Conservation (phyloP, 495 filamentous ascomycete genomes). For the Penicillium salamii region DNA sequence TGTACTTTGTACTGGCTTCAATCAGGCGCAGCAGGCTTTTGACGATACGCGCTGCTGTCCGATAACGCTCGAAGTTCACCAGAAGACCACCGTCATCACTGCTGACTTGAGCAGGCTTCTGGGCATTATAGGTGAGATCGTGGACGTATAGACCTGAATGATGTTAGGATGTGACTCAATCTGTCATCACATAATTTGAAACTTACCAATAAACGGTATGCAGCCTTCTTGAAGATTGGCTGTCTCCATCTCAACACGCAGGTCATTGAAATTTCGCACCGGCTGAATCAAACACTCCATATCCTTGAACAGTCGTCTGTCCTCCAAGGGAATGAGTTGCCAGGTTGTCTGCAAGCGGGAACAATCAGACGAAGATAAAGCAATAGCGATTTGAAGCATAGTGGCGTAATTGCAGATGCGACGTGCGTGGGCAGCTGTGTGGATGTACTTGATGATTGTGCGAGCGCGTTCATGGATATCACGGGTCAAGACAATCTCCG, state of each 20-base stretch:
- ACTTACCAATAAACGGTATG: slow-evolving; percentile 90
- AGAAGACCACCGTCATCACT: slow-evolving; percentile 63
- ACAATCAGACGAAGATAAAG: slow-evolving; percentile 80
- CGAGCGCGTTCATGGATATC: slow-evolving; percentile 77
- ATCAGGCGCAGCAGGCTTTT: slow-evolving; percentile 87
- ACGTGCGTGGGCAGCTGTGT: slow-evolving; percentile 82
- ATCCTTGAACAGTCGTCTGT: slow-evolving; percentile 69
- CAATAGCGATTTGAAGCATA: slow-evolving; percentile 91
- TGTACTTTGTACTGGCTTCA: slow-evolving; percentile 88
- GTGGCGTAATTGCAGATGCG: slow-evolving; percentile 92
- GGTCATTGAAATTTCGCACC: slow-evolving; percentile 82
- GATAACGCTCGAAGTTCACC: slow-evolving; percentile 93
- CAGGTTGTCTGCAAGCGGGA: slow-evolving; percentile 76
- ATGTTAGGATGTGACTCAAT: not conserved
- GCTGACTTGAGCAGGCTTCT: slow-evolving; percentile 71
- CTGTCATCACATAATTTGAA: slow-evolving; percentile 1
- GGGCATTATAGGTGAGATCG: slow-evolving; percentile 93
- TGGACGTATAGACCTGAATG: slow-evolving; percentile 76
- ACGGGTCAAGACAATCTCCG: slow-evolving; percentile 83
- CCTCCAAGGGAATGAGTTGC: slow-evolving; percentile 67
- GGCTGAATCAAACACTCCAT: slow-evolving; percentile 86
- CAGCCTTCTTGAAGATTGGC: slow-evolving; percentile 75
- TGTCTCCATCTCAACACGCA: slow-evolving; percentile 89
- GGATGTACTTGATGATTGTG: slow-evolving; percentile 87
- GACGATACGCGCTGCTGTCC: slow-evolving; percentile 85